Percentiles rank a stretch among this genome's conserved stretches.
phyloP scores from a whole-genome alignment of 495 filamentous ascomycete species.

The Annulohypoxylon nitens region DNA sequence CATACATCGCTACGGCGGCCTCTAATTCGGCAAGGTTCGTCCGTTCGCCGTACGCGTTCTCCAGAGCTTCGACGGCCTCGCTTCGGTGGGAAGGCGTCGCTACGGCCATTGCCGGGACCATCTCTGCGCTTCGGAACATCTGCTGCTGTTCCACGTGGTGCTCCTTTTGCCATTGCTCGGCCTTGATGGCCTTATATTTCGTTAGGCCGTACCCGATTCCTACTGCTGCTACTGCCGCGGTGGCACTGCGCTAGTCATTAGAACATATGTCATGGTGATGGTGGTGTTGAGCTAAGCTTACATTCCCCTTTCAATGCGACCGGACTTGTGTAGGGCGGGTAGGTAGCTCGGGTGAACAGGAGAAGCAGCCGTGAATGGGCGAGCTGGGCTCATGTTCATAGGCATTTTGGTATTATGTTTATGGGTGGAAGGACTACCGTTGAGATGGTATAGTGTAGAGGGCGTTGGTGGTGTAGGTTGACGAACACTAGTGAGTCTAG shows the following conservation, averaged over 20 bases:
- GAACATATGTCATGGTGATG: background rate
- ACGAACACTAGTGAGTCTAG: background rate
- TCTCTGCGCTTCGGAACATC: conserved; percentile 38
- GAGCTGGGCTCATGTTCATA: conserved; percentile 39
- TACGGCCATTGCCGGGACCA: conserved; percentile 35
- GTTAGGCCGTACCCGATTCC: conserved; percentile 59
- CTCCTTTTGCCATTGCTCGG: conserved; percentile 42
- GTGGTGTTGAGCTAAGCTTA: conserved; percentile 38
- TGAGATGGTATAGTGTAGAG: background rate
- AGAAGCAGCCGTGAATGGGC: conserved; percentile 56
- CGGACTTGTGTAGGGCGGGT: conserved; percentile 54
- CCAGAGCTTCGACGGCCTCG: conserved; percentile 48
- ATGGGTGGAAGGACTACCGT: background rate
- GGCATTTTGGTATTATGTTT: conserved; percentile 45
- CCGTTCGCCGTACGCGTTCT: conserved; percentile 72
- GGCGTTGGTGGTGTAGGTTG: background rate
- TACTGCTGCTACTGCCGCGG: conserved; percentile 55
- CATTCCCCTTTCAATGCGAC: conserved; percentile 55
- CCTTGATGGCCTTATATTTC: conserved; percentile 50
- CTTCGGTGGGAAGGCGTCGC: conserved; percentile 40
- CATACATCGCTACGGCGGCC: conserved; percentile 68
- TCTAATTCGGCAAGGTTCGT: conserved; percentile 68
- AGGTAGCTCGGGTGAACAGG: conserved; percentile 61
- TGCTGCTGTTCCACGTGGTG: conserved; percentile 36
- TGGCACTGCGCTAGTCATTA: conserved; percentile 49